Percentiles rank a stretch among this genome's conserved stretches.
Evolutionary conservation across 768 basidiomycete species (phyloP).

Genomic region (Naganishia vaughanmartiniae): DNA sequence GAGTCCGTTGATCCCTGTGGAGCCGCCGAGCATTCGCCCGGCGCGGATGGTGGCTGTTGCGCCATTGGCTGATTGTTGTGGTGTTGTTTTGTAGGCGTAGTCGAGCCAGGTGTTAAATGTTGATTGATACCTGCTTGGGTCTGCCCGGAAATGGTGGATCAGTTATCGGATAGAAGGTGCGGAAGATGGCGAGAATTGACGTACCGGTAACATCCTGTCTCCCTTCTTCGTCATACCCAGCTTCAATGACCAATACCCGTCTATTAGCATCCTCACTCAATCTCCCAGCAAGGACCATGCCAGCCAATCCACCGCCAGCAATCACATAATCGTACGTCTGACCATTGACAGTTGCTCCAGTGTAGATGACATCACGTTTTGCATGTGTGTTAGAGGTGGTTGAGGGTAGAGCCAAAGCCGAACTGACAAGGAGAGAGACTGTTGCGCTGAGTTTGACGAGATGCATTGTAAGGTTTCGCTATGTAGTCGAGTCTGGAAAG

Average conservation of each 20-base stretch:
- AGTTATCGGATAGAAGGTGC: background rate
- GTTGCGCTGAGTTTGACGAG: background rate
- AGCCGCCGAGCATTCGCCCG: constrained; percentile 48
- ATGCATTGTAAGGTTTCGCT: constrained; percentile 3
- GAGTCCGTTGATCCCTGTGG: constrained; percentile 49
- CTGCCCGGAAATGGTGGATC: background rate
- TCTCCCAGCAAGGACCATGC: constrained; percentile 56
- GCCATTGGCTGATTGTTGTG: constrained; percentile 31
- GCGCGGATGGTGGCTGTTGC: constrained; percentile 33
- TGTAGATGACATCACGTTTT: constrained; percentile 20
- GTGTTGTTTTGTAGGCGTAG: constrained; percentile 41
- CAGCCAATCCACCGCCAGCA: constrained; percentile 58
- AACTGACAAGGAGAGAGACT: background rate
- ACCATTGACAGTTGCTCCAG: constrained; percentile 29
- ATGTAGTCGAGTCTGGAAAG: background rate
- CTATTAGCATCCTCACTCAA: constrained; percentile 56
- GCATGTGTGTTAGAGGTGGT: background rate
- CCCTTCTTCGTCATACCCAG: constrained; percentile 40
- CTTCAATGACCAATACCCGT: constrained; percentile 41
- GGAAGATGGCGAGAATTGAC: background rate
- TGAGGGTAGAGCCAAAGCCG: constrained; percentile 1
- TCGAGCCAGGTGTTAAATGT: constrained; percentile 42
- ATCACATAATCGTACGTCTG: constrained; percentile 51
- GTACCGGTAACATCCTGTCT: constrained; percentile 23
- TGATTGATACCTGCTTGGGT: constrained; percentile 35